Evolutionary conservation across 1,139 yeast genomes (phyloP).

Genomic region (Schizosaccharomyces versatilis): DNA sequence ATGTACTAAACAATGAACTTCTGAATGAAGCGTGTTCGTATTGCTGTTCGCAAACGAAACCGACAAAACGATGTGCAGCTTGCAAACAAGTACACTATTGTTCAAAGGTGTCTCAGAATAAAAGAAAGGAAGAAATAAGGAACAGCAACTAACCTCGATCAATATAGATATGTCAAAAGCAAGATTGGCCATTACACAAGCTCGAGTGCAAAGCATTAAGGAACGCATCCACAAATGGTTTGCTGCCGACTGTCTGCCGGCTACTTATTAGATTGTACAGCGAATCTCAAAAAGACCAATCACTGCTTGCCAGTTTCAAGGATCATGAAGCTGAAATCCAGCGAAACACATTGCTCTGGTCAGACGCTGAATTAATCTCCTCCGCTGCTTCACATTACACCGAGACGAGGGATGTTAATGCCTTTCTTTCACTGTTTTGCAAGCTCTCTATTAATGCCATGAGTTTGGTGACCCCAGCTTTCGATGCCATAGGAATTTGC

Average conservation of each 20-base stretch:
- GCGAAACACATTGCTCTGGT: neutral
- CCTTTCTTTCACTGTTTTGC: neutral
- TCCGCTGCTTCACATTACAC: constrained; percentile 1
- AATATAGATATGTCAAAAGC: neutral
- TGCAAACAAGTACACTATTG: neutral
- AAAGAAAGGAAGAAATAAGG: neutral
- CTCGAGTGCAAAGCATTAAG: neutral
- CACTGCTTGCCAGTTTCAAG: neutral
- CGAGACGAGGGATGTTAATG: neutral
- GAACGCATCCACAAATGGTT: neutral
- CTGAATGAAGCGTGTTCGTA: neutral
- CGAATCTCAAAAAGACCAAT: neutral
- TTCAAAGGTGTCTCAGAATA: neutral
- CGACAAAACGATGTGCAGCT: neutral
- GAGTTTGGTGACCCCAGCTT: neutral
- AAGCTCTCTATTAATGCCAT: neutral
- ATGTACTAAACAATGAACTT: neutral
- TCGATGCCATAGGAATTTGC: neutral
- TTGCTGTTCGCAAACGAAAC: neutral
- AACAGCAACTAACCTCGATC: neutral
- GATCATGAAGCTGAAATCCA: neutral
- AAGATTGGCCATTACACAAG: neutral
- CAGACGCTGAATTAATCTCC: constrained; percentile 1
- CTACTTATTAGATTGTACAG: neutral
- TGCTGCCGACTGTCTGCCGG: neutral